Conservation (phyloP, 2,329 filamentous ascomycete species). For the Talaromyces sp. region DNA sequence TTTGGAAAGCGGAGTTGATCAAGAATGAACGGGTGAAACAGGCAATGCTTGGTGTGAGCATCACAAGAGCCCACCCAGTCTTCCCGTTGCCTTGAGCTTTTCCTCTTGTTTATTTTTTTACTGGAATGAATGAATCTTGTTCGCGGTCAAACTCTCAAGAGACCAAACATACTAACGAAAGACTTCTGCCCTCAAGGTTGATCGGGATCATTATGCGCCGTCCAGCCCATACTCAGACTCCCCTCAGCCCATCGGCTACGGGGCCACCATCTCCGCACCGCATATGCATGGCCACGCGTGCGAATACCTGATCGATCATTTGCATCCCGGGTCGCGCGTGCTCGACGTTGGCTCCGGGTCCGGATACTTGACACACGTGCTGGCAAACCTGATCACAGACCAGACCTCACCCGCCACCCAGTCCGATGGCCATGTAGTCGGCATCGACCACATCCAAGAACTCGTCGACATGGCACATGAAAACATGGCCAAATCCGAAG, state of each 20-base stretch:
- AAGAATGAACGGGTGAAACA: constrained; percentile 64
- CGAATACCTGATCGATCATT: constrained; percentile 56
- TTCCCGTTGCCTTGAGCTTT: not conserved
- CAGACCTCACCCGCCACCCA: constrained; percentile 15
- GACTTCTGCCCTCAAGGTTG: constrained; percentile 54
- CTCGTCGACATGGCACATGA: constrained; percentile 57
- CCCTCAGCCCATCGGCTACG: constrained; percentile 63
- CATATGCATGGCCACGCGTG: constrained; percentile 67
- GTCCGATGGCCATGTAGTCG: constrained; percentile 54
- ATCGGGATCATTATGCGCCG: constrained; percentile 79
- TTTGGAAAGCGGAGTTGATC: constrained; percentile 68
- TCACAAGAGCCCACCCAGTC: not conserved
- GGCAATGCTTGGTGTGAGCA: constrained; percentile 68
- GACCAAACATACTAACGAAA: not conserved
- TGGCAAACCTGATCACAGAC: constrained; percentile 66
- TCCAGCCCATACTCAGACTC: constrained; percentile 65
- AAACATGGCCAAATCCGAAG: constrained; percentile 62
- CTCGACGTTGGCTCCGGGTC: constrained; percentile 72
- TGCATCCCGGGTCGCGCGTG: constrained; percentile 52
- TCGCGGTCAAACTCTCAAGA: not conserved
- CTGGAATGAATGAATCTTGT: not conserved
- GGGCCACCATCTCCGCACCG: constrained; percentile 66
- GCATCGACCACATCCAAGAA: constrained; percentile 67
- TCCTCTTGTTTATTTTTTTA: not conserved
- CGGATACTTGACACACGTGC: constrained; percentile 81